phyloP scores from a whole-genome alignment of 1,284 basidiomycete genomes.

The Gymnopus androsaceus region DNA sequence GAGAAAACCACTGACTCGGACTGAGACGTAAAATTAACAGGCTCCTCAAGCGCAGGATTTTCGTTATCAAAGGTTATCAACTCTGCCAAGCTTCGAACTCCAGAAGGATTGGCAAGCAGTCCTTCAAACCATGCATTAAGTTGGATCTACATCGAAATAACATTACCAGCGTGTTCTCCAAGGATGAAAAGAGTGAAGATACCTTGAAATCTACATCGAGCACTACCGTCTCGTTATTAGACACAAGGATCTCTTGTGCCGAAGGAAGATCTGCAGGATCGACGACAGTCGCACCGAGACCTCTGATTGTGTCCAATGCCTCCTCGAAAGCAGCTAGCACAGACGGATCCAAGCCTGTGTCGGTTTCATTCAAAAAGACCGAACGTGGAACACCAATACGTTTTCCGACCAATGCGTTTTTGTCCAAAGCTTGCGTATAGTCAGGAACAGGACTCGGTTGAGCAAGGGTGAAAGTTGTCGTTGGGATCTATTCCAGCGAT shows the following conservation, averaged over 20 bases:
- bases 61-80: conserved; percentile 57
- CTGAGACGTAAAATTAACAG: conserved; percentile 49
- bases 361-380: conserved; percentile 45
- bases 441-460: conserved; percentile 58
- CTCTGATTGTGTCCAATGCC: conserved; percentile 47
- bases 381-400: conserved; percentile 61
- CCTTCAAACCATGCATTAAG: conserved; percentile 48
- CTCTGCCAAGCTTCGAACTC: conserved; percentile 54
- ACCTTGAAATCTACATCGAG: conserved; percentile 61
- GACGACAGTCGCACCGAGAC: conserved; percentile 59
- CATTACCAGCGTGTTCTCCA: background rate
- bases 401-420: conserved; percentile 51
- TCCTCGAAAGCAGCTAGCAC: conserved; percentile 50
- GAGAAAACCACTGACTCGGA: conserved; percentile 34
- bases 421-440: conserved; percentile 52
- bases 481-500: conserved; percentile 63
- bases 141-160: conserved; percentile 43
- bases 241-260: conserved; percentile 50
- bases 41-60: conserved; percentile 51
- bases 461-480: conserved; percentile 61
- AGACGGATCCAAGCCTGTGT: conserved; percentile 44
- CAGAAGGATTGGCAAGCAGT: conserved; percentile 50
- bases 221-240: conserved; percentile 57
- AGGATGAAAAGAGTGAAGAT: background rate
- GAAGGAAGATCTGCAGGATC: conserved; percentile 65